Evolutionary conservation across 1,284 basidiomycete genomes (phyloP), one percentile per base, ranked within the genome.

Genomic region (Sutorius eximius): DNA sequence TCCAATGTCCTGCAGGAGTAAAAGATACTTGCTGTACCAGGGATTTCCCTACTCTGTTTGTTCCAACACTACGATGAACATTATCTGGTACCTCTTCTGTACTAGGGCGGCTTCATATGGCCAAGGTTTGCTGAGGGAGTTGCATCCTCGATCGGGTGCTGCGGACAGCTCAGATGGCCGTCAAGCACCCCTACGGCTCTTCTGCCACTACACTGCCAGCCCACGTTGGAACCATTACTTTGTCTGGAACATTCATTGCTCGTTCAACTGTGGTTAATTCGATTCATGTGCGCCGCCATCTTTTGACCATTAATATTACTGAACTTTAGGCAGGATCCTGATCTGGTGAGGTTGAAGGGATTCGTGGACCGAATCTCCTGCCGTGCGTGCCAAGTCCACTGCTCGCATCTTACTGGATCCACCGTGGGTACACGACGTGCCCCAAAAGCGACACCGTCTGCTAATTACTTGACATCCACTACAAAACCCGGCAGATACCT

Each of bases 1-100:
- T 61, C 52, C 61, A 59, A 41, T 45, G 16, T 24, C n/a, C 33
- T 13, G 3, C 36, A 16, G 30, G 36, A 38, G 53, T 15, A 9
- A 20, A 16, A 12, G 15, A 27, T 18, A 24, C 18, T 20, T 29
- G 20, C 11, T 10, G 33, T 27, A n/a, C 34, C 27, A 30, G 11
- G 27, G 24, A 18, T 22, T 30, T 51, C 16, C 33, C 50, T 30
- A 24, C 22, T 16, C 41, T 11, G 37, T 22, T 34, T 34, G 22
- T 47, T 48, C 52, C 24, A 56, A 18, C 3, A 16, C 29, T 20
- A 9, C 15, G 15, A 6, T n/a, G 18, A n/a, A 42, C 32, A 15
- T 27, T 5, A 11, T 27, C 27, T 45, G 24, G 40, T 7, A 48
- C 38, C 16, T 30, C 8, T 48, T 10, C 9, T 7, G 12, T 20